Percentiles rank a stretch among this genome's conserved stretches.
Evolutionary conservation across 1,284 basidiomycete genomes (phyloP).

Genomic region (Ganoderma lucidum): DNA sequence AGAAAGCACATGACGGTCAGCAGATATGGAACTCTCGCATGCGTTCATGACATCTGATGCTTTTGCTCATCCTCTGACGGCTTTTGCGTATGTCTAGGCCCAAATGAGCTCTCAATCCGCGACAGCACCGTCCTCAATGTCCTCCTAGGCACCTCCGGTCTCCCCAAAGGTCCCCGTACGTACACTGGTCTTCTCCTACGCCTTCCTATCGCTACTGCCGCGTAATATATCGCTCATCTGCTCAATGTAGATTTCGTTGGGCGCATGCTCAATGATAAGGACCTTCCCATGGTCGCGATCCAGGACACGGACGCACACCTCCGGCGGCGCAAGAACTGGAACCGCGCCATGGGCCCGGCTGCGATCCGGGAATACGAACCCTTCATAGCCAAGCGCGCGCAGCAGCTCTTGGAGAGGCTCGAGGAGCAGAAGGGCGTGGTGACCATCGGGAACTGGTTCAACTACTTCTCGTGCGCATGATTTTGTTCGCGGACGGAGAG

Average conservation of each 20-base stretch:
- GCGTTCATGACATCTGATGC: no score
- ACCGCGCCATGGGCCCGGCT: conserved; percentile 12
- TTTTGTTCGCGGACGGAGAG: neutral
- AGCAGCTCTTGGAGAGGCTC: conserved; percentile 15
- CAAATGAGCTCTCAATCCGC: conserved; percentile 31
- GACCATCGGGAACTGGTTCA: conserved; percentile 14
- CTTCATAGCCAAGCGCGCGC: conserved; percentile 8
- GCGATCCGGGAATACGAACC: conserved; percentile 19
- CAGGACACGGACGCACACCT: conserved; percentile 13
- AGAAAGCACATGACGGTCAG: no score
- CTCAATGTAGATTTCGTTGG: conserved; percentile 10
- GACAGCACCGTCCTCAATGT: conserved; percentile 23
- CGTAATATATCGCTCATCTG: no score
- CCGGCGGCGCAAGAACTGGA: conserved; percentile 14
- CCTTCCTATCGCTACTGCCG: neutral
- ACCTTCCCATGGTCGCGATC: conserved; percentile 1
- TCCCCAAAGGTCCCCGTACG: conserved; percentile 29
- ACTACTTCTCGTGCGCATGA: conserved; percentile 21
- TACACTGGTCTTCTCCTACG: neutral
- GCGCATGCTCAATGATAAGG: neutral
- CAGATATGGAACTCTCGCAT: neutral
- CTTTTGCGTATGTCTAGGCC: conserved; percentile 10
- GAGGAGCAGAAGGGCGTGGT: neutral
- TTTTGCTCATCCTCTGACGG: neutral
- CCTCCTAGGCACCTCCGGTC: conserved; percentile 26